phyloP scores from a whole-genome alignment of 805 yeast genomes.

The Candida adriatica region DNA sequence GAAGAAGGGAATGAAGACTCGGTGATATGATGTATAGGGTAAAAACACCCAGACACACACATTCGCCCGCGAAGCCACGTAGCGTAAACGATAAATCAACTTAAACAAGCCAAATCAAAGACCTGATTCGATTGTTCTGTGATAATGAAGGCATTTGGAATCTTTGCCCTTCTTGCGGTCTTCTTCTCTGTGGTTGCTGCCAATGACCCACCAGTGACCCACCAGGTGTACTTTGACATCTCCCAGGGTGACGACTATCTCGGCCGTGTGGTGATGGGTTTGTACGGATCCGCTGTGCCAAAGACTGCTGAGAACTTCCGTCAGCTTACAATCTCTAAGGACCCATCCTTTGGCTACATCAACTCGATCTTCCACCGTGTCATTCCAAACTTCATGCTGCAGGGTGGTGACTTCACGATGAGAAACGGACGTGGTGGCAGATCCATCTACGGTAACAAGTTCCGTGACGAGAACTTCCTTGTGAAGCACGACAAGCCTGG shows the following conservation, averaged over 20 bases:
- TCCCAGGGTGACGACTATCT: constrained; percentile 68
- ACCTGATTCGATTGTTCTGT: too few relatives aligned
- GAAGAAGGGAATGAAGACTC: constrained; percentile 12
- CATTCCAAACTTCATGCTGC: constrained; percentile 67
- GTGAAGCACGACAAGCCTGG: constrained; percentile 67
- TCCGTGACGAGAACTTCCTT: constrained; percentile 61
- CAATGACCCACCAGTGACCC: constrained; percentile 43
- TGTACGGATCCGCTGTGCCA: constrained; percentile 82
- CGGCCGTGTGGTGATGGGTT: constrained; percentile 82
- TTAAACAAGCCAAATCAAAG: too few relatives aligned
- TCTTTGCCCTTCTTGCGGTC: constrained; percentile 11
- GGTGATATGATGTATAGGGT: too few relatives aligned
- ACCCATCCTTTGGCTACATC: constrained; percentile 56
- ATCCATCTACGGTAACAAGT: constrained; percentile 63
- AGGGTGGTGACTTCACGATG: constrained; percentile 74
- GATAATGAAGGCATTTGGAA: constrained; percentile 14
- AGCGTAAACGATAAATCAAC: too few relatives aligned
- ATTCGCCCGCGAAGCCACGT: too few relatives aligned
- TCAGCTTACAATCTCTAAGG: constrained; percentile 70
- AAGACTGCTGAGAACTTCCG: constrained; percentile 87
- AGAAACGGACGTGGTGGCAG: constrained; percentile 71
- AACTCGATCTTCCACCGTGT: constrained; percentile 67
- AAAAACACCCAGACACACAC: too few relatives aligned
- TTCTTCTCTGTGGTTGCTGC: constrained; percentile 15
- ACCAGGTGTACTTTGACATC: constrained; percentile 80